Evolutionary conservation across 345 rosid genomes (phyloP), one percentile per base, ranked within the genome.

Genomic region (Brassica napus): DNA sequence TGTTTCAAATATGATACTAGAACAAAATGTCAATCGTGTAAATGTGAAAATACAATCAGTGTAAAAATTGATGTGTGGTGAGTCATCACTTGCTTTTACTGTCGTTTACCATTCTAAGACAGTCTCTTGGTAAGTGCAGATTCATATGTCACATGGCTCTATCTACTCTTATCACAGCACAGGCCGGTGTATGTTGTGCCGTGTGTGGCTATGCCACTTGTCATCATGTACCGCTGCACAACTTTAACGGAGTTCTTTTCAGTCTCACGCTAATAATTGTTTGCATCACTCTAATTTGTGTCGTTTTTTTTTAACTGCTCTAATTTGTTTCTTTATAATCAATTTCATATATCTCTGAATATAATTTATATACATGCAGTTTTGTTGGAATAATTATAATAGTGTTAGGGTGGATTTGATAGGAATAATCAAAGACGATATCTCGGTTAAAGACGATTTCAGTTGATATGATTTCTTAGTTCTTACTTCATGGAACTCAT

Each of bases 31-130:
- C 54, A 65, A 42, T 59, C 39, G 72, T 30, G 73, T 71, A 54
- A 78, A 58, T 66, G 62, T 31, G 68, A 65, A 61, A 16, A 52
- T 54, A 62, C 26, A 62, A 62, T 52, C 18, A 63, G 65, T 61
- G 62, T 59, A 54, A 66, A 67, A 49, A 10, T 31, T 31, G 5
- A 63, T 31, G 23, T 31, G 42, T 3, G 42, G 18, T 73, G 82
- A 73, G n/a, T 74, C 82, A 74, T 79, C 66, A n/a, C 4, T 61
- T 68, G 54, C 71, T 79, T 74, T 74, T 68, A 79, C 75, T 79
- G 82, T 73, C 7, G 74, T 73, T 79, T 79, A 61, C 82, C 82
- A 73, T 68, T 61, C 26, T 58, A 79, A 74, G 82, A 73, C 35
- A 52, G 78, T 67, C 57, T 67, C 64, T 73, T 67, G 31, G 55